A percentile compares a stretch with the other conserved stretches of the same genome.
Conservation (phyloP, 805 yeast genomes). For the Kluyveromyces starmeri region DNA sequence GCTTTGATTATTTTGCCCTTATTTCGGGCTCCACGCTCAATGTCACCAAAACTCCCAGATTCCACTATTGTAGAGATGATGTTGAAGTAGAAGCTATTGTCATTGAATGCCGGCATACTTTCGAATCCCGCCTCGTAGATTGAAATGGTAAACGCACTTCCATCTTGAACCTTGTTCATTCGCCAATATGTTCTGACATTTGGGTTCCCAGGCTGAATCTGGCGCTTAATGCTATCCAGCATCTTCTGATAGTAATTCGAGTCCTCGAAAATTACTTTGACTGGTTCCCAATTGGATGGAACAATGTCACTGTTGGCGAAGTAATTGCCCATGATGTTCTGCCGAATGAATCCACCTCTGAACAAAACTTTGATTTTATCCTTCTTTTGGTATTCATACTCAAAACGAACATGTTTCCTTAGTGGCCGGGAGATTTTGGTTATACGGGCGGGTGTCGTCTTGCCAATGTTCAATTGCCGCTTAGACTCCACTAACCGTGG, state of each 20-base stretch:
- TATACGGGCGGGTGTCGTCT: not conserved
- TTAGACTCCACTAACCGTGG: not conserved
- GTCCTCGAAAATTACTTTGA: not conserved
- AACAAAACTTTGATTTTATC: not conserved
- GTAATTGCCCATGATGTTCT: not conserved
- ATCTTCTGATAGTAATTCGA: not conserved
- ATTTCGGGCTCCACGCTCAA: constrained; percentile 1
- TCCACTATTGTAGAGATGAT: not conserved
- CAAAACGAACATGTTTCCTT: constrained; percentile 1
- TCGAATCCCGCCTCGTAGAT: not conserved
- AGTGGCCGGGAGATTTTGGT: constrained; percentile 1
- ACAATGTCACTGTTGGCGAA: not conserved
- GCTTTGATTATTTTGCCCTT: not conserved
- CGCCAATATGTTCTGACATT: constrained; percentile 1
- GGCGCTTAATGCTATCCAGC: not conserved
- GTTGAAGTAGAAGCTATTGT: not conserved
- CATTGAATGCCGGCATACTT: not conserved
- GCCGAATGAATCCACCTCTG: constrained; percentile 1
- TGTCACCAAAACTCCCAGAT: constrained; percentile 1
- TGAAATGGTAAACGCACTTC: not conserved
- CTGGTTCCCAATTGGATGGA: not conserved
- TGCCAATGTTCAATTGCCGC: not conserved
- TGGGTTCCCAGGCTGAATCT: not conserved
- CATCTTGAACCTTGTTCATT: not conserved
- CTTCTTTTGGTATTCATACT: not conserved